Base-by-base conservation (phyloP, 805 yeast species). In the Candida coquimbonensis region DNA sequence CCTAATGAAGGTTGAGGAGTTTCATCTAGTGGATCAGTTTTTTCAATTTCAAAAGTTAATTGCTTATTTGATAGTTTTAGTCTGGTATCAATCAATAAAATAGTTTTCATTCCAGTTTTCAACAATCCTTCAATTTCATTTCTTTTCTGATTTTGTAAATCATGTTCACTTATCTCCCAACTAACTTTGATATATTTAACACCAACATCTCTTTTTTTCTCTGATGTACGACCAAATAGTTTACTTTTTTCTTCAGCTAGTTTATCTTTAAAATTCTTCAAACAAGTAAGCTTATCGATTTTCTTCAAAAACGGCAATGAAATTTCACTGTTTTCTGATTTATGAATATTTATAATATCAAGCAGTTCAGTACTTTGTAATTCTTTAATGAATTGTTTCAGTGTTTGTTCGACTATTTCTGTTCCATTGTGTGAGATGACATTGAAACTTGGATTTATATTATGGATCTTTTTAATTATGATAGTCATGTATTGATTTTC, bases 121-220 rank as follows among this genome's bases (percentile, higher is more conserved):
- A 77, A 51, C 17, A 75, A 70, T 3, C 62, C 57, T 36, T 62
- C 54, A 16, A 80, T 73, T 53, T 80, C 85, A 44, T 68, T 67
- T 13, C 64, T 63, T 55, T 80, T 80, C 49, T 80, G 85, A 35
- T 72, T 70, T 26, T 55, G 58, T 46, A 80, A 62, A 59, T 80
- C 85, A 37, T 72, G 70, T 32, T 64, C 59, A n/a, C 73, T 71
- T 19, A 79, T 79, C 40, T 73, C 71, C 84, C 84, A 80, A 11
- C 79, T 70, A 4, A 80, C 58, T 38, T 72, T 71, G 32, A 80
- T 61, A 31, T 70, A 62, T 51, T 79, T 79, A n/a, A 68, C 49
- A 31, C 69, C 67, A 0, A 53, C 47, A 14, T 63, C 67, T 46
- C 61, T 52, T 35, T 49, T 56, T 45, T 53, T 57, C 31, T 50